Evolutionary conservation across 2,329 filamentous ascomycete genomes (phyloP).

Genomic region (Sporothrix schenckii): DNA sequence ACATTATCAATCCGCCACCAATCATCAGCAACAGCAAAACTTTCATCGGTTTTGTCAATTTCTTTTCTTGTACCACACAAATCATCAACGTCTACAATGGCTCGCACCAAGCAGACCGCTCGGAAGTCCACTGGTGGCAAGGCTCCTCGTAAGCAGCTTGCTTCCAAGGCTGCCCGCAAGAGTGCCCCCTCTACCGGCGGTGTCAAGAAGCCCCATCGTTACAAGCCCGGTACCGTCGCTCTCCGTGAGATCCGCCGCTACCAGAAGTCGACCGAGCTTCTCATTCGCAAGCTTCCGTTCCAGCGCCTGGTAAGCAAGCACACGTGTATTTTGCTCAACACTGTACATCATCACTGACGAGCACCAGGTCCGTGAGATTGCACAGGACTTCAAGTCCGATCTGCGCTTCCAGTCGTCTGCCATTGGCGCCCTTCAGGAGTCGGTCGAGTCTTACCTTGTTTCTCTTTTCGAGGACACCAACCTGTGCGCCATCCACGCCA

Average conservation of each 20-base stretch:
- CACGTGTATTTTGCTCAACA: not conserved
- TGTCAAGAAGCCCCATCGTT: conserved; percentile 93
- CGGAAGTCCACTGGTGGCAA: conserved; percentile 80
- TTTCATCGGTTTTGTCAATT: conserved; percentile 32
- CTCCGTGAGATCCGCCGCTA: conserved; percentile 98
- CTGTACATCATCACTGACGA: conserved; percentile 34
- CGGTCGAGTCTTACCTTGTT: conserved; percentile 97
- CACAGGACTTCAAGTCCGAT: conserved; percentile 92
- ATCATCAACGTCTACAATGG: conserved; percentile 53
- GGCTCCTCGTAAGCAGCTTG: conserved; percentile 91
- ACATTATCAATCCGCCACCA: conserved; percentile 43
- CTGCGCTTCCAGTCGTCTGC: conserved; percentile 98
- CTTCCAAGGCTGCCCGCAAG: conserved; percentile 99
- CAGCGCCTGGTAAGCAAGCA: conserved; percentile 73
- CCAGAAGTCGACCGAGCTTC: conserved; percentile 94
- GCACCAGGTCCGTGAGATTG: conserved; percentile 80
- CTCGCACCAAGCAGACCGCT: conserved; percentile 68
- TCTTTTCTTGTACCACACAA: conserved; percentile 12
- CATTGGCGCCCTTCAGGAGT: conserved; percentile 96
- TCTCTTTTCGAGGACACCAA: conserved; percentile 99
- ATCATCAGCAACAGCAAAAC: conserved; percentile 40
- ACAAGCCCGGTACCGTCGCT: conserved; percentile 93
- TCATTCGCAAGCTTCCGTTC: conserved; percentile 97
- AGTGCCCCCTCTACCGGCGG: conserved; percentile 93
- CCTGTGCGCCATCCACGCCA: conserved; percentile 97